phyloP scores from a whole-genome alignment of 176 grass and related monocot species.

The Canna indica region DNA sequence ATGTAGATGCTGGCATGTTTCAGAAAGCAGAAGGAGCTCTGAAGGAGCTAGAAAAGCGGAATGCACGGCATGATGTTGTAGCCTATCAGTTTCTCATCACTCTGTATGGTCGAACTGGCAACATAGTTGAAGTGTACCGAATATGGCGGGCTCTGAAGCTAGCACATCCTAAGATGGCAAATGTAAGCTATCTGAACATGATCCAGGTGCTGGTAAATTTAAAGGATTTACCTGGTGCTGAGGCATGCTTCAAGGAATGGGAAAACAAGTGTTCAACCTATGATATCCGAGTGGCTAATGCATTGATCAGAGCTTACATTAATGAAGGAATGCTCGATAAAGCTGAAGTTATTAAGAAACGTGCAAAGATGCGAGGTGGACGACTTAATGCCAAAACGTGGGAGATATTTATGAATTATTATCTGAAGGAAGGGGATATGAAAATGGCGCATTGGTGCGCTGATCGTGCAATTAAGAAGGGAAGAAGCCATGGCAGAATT shows the following conservation, averaged over 20 bases:
- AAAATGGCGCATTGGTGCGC: conserved; percentile 72
- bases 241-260: conserved; percentile 89
- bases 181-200: conserved; percentile 95
- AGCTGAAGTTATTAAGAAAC: conserved; percentile 58
- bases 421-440: conserved; percentile 56
- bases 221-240: conserved; percentile 83
- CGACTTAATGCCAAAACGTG: conserved; percentile 83
- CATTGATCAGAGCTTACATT: conserved; percentile 82
- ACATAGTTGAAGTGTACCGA: conserved; percentile 73
- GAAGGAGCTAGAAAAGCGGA: conserved; percentile 81
- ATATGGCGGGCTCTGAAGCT: conserved; percentile 78
- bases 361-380: conserved; percentile 58
- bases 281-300: conserved; percentile 80
- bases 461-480: conserved; percentile 85
- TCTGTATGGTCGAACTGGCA: conserved; percentile 64
- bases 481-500: conserved; percentile 47
- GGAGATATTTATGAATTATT: conserved; percentile 84
- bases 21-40: conserved; percentile 78
- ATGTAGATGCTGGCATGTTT: conserved; percentile 50
- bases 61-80: conserved; percentile 46
- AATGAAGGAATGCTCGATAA: conserved; percentile 75
- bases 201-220: conserved; percentile 75
- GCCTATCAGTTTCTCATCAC: conserved; percentile 95
- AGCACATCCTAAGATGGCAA: conserved; percentile 47
- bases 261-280: conserved; percentile 50